Percentiles rank a stretch among this genome's conserved stretches.
These are phyloP conservation scores for Venturia aucupariae DNA, from an alignment of 2,329 filamentous ascomycete genomes.

Conservation along the genomic window DNA sequence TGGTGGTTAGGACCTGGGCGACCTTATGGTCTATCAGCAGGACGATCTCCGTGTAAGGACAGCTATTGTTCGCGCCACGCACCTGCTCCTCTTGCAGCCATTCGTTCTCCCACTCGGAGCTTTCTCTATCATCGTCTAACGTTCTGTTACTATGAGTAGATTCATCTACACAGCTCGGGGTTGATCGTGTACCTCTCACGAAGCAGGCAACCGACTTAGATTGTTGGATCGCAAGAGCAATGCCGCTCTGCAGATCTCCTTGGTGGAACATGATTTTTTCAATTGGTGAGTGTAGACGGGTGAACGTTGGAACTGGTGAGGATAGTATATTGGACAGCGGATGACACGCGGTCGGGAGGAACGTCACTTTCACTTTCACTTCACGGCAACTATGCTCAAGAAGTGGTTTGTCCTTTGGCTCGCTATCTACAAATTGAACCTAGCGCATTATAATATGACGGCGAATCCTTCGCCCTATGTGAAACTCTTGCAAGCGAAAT, in stretches of 20 bases:
- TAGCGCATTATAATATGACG: constrained; percentile 1
- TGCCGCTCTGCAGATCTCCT: constrained; percentile 72
- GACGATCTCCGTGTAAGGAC: background rate
- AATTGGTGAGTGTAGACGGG: background rate
- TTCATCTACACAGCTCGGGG: background rate
- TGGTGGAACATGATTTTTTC: constrained; percentile 62
- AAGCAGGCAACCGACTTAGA: constrained; percentile 78
- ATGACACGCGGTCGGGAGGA: background rate
- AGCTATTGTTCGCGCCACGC: background rate
- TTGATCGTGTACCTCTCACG: constrained; percentile 53
- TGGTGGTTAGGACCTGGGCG: constrained; percentile 44
- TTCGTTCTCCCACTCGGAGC: constrained; percentile 61
- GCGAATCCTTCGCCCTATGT: background rate
- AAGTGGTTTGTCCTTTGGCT: background rate
- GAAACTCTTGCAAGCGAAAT: background rate
- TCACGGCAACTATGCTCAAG: background rate
- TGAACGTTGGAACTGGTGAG: background rate
- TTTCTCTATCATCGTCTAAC: constrained; percentile 60
- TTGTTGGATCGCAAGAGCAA: constrained; percentile 63
- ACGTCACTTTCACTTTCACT: background rate
- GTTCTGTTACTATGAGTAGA: background rate
- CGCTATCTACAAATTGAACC: constrained; percentile 11
- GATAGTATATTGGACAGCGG: background rate
- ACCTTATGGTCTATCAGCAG: constrained; percentile 21
- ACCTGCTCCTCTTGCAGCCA: constrained; percentile 40